phyloP scores from a whole-genome alignment of 2,329 filamentous ascomycete species.

The Cadophora luteo-olivacea region DNA sequence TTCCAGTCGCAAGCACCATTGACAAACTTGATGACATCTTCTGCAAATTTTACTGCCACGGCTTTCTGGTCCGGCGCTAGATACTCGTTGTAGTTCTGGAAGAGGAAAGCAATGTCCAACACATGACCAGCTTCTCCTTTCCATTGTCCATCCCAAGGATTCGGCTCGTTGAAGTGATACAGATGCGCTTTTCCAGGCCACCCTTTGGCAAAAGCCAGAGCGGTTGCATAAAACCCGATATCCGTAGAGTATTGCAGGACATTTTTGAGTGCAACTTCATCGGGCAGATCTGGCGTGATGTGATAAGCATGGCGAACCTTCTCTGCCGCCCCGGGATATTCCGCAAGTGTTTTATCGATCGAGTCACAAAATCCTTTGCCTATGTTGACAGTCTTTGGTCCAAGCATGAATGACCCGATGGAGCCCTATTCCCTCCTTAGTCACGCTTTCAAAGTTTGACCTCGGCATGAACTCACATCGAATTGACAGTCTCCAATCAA shows the following conservation, averaged over 20 bases:
- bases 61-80: conserved; percentile 44
- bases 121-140: conserved; percentile 51
- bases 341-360: conserved; percentile 33
- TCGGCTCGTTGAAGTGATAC: conserved; percentile 55
- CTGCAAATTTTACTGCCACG: conserved; percentile 46
- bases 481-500: conserved; percentile 56
- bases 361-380: conserved; percentile 46
- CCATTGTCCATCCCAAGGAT: conserved; percentile 53
- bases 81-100: conserved; percentile 53
- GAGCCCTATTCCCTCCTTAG: conserved; percentile 16
- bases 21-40: conserved; percentile 49
- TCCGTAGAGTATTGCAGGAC: conserved; percentile 54
- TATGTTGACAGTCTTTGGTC: conserved; percentile 38
- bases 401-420: conserved; percentile 26
- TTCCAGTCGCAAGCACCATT: conserved; percentile 46
- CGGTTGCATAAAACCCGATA: conserved; percentile 53
- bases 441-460: not conserved
- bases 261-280: conserved; percentile 50
- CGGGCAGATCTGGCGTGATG: conserved; percentile 43
- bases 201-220: conserved; percentile 48
- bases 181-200: conserved; percentile 47
- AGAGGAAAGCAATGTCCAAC: conserved; percentile 53
- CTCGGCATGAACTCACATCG: conserved; percentile 45
- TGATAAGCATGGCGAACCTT: conserved; percentile 49
- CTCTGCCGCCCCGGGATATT: conserved; percentile 35